Evolutionary conservation across 179 eudicot genomes (phyloP), one percentile per base, ranked within the genome.

Genomic region (Vitellaria paradoxa): DNA sequence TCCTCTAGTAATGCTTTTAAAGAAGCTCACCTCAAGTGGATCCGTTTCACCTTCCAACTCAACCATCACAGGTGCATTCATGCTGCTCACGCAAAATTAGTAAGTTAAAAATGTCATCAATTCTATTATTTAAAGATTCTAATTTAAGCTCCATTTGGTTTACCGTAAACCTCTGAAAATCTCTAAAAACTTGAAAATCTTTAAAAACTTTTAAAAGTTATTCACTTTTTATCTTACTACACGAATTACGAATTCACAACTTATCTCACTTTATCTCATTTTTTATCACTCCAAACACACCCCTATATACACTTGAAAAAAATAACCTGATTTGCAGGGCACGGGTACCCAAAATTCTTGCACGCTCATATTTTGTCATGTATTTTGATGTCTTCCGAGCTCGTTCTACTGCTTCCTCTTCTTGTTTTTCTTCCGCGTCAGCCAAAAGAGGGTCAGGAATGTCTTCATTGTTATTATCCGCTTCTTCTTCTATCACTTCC

Each of bases 11-110:
- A 30, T 30, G 37, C 37, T 30, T 30, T 30, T 40, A 57, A 59
- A 71, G 40, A 74, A 21, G 45, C 77, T 80, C 81, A 95, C 99
- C 98, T 95, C 99, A 64, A 95, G 93, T 12, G 98, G 98, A 53
- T 95, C 99, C 65, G 93, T 91, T 84, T 95, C 99, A 80, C 99
- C 99, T 81, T 91, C 92, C 87, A 93, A 79, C 83, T 90, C 99
- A 72, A 95, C 98, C 98, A 95, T 95, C 76, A 95, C 98, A 4
- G 99, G 99, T 9, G 99, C 98, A 84, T 95, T 95, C 99, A 95
- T 95, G 86, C 98, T 93, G 92, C 79, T 73, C 52, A 68, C 53
- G 40, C 45, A 82, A 72, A 69, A 62, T 68, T 57, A 45, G 56
- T 1, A 11, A 23, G 9, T 37, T 60, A 65, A 17, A 45, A 11